phyloP scores from a whole-genome alignment of 208 protist species.

The Wallacemonas rigidus region DNA sequence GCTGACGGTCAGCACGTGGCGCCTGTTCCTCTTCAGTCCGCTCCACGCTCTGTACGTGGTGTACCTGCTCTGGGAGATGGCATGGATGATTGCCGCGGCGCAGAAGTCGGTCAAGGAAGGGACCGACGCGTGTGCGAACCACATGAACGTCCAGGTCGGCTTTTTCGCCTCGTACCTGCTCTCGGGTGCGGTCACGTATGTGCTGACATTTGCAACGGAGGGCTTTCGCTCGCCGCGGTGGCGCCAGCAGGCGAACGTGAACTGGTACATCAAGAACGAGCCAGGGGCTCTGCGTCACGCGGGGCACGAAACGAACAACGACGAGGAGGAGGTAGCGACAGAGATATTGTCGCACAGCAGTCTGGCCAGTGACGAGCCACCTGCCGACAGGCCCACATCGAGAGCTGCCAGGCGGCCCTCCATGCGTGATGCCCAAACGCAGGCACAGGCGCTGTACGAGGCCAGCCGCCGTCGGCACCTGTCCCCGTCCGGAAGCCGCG shows the following conservation, averaged over 20 bases:
- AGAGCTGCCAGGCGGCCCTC: not conserved
- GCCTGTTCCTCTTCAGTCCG: conserved; percentile 44
- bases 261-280: conserved; percentile 25
- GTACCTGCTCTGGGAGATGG: conserved; percentile 62
- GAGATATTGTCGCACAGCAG: conserved; percentile 4
- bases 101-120: conserved; percentile 10
- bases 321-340: conserved; percentile 3
- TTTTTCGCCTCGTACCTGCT: conserved; percentile 56
- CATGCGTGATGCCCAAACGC: not conserved
- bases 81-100: conserved; percentile 51
- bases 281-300: not conserved
- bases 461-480: not conserved
- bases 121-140: conserved; percentile 31
- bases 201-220: conserved; percentile 66
- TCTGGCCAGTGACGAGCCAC: conserved; percentile 11
- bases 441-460: conserved; percentile 8
- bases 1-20: conserved; percentile 22
- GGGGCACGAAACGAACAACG: not conserved
- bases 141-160: conserved; percentile 49
- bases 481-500: conserved; percentile 11
- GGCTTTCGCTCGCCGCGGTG: conserved; percentile 53
- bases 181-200: conserved; percentile 32
- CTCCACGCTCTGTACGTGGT: conserved; percentile 40
- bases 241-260: conserved; percentile 41
- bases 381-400: not conserved